Evolutionary conservation across 2,329 filamentous ascomycete genomes (phyloP), one percentile per base, ranked within the genome.

Genomic region (Neopestalotiopsis sp.): DNA sequence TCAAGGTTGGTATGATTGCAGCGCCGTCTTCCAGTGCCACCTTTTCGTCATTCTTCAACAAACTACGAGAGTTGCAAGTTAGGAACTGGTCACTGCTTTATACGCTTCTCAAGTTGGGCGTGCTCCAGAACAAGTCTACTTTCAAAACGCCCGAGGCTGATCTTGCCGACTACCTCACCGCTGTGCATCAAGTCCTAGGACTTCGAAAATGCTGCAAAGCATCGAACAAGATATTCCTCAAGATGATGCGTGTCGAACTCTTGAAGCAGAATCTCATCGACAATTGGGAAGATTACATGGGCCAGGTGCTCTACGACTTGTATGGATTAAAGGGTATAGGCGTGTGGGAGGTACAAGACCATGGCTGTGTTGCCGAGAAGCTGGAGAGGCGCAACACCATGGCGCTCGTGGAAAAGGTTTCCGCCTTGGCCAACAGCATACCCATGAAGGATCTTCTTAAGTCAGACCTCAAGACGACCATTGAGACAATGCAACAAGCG

Each of bases 401-500:
- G 75, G 90, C 92, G 71, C 87, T 98, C 62, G 89, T 97, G 12
- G 93, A 97, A 71, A 93, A 95, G 75, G 89, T 98, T 49, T 91
- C 97, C 76, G 84, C 89, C 45, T 90, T 98, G 69, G 94, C 94
- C 2, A 91, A 91, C 64, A 91, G 92, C 70, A 91, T 98, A 84
- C 91, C 93, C 28, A 92, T 97, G 83, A 97, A 95, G 75, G 96
- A 98, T 72, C 83, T 98, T 20, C 89, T 94, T 17, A 98, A 97
- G 78, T 96, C 94, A 17, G 94, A 98, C 68, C 84, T 99, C 67
- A 97, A 95, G 78, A 89, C 87, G 17, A 94, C 94, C 0, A 96
- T 99, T 69, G 96, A 99, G 69, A 94, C 95, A 73, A 94, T 99
- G 81, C 95, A 98, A 78, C 91, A 94, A 73, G 91, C 93, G 4